Conservation (phyloP, 2,329 filamentous ascomycete species). For the Aphanocladium album region DNA sequence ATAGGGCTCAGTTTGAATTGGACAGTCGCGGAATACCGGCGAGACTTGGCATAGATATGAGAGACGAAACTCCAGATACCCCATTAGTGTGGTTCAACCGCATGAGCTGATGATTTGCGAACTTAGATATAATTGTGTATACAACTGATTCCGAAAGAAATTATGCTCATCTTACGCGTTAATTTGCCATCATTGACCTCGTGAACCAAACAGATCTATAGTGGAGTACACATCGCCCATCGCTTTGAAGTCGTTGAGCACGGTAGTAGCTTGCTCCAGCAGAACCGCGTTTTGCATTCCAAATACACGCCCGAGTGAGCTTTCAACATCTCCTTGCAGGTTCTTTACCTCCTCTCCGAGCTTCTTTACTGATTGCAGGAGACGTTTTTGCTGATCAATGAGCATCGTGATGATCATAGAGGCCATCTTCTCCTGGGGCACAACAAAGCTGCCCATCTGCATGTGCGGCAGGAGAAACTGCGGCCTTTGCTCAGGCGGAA, state of each 20-base stretch:
- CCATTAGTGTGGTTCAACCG: constrained; percentile 8
- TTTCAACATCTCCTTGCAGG: not conserved
- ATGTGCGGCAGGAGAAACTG: constrained; percentile 34
- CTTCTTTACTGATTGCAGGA: constrained; percentile 16
- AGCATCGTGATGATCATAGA: constrained; percentile 29
- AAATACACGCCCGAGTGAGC: not conserved
- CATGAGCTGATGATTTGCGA: not conserved
- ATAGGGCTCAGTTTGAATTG: constrained; percentile 12
- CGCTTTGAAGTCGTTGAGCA: not conserved
- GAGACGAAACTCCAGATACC: constrained; percentile 2
- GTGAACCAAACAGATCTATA: not conserved
- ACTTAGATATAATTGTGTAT: not conserved
- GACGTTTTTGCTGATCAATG: constrained; percentile 24
- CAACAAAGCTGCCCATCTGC: constrained; percentile 34
- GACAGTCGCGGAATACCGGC: not conserved
- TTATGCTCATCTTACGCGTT: not conserved
- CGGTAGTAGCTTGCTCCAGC: not conserved
- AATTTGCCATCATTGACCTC: not conserved
- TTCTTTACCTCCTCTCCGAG: constrained; percentile 6
- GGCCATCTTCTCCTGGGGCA: constrained; percentile 27
- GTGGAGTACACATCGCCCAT: not conserved
- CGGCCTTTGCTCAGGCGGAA: constrained; percentile 25
- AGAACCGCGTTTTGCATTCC: not conserved
- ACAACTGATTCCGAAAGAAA: not conserved
- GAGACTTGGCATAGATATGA: constrained; percentile 7